phyloP scores from a whole-genome alignment of 148 eudicot genomes.

The Cornus florida region DNA sequence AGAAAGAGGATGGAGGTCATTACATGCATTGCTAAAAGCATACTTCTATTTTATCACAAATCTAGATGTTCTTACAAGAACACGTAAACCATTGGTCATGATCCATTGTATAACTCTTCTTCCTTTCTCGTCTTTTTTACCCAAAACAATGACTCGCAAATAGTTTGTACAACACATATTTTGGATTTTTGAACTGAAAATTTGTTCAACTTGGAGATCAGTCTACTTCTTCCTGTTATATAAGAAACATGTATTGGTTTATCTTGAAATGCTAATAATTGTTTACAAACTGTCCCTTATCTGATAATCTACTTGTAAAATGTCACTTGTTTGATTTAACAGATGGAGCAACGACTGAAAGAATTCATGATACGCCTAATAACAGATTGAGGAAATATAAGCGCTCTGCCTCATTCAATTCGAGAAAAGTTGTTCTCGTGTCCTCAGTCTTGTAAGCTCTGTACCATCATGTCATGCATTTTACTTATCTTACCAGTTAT shows the following conservation, averaged over 20 bases:
- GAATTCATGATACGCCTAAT: constrained; percentile 36
- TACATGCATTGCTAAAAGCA: no score
- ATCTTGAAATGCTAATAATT: not conserved
- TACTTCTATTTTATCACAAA: no score
- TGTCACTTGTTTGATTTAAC: constrained; percentile 8
- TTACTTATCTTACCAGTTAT: not conserved
- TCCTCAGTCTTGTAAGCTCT: constrained; percentile 67
- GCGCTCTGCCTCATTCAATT: constrained; percentile 59
- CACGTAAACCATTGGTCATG: no score
- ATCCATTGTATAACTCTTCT: not conserved
- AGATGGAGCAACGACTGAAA: constrained; percentile 52
- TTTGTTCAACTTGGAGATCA: not conserved
- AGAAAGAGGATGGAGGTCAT: no score
- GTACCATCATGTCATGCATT: not conserved
- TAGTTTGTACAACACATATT: not conserved
- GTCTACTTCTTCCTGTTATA: not conserved
- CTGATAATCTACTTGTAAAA: not conserved
- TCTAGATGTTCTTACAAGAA: no score
- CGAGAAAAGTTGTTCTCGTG: constrained; percentile 62
- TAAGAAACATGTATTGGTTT: not conserved
- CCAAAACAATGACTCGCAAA: not conserved
- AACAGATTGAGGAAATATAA: constrained; percentile 66
- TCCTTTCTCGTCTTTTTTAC: not conserved
- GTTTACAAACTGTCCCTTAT: not conserved
- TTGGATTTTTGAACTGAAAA: not conserved